Conservation (phyloP, 2,329 filamentous ascomycete genomes). For the Alternaria brassicicola region DNA sequence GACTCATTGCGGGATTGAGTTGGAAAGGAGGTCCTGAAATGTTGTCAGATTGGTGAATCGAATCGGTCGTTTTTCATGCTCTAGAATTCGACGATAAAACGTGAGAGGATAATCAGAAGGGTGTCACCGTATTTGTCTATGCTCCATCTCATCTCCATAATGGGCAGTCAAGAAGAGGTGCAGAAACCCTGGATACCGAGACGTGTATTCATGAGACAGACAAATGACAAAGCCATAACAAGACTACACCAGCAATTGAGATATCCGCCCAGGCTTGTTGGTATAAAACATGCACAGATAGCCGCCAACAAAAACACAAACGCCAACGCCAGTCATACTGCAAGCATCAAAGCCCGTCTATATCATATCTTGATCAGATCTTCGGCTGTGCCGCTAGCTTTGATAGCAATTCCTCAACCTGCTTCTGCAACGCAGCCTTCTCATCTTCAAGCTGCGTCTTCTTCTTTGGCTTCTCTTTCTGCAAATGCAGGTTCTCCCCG, state of each 20-base stretch:
- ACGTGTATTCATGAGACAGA: not conserved
- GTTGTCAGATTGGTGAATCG: not conserved
- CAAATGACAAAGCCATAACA: not conserved
- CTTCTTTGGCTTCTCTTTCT: conserved; percentile 13
- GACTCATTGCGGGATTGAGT: not conserved
- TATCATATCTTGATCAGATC: not conserved
- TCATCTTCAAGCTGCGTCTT: conserved; percentile 10
- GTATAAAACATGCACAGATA: not conserved
- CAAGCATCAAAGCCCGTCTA: not conserved
- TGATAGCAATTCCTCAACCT: conserved; percentile 5
- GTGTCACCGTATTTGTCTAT: not conserved
- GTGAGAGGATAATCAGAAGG: not conserved
- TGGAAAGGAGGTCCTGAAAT: not conserved
- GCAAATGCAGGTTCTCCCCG: conserved; percentile 4
- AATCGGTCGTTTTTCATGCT: not conserved
- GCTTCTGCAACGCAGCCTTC: conserved; percentile 2
- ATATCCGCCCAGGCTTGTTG: not conserved
- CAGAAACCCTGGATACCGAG: not conserved
- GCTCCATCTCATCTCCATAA: not conserved
- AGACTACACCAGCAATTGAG: not conserved
- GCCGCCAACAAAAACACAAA: no score
- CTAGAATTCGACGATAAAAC: not conserved
- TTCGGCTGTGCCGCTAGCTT: conserved; percentile 1
- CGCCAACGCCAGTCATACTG: not conserved
- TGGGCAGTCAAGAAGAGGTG: not conserved